phyloP scores from a whole-genome alignment of 1,284 basidiomycete species.

The Sporisorium scitamineum region DNA sequence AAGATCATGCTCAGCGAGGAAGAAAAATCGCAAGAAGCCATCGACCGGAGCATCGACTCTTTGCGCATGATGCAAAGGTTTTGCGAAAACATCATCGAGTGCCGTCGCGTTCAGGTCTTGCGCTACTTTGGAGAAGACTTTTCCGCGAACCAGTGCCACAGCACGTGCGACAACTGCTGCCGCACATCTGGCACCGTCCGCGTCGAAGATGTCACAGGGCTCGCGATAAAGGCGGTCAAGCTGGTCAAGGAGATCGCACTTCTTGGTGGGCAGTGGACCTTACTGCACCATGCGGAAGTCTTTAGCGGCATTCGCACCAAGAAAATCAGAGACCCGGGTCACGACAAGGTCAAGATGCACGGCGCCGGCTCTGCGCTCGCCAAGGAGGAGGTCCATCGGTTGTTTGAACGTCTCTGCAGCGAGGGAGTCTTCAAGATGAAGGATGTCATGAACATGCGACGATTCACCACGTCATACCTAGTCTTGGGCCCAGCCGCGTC shows the following conservation, averaged over 20 bases:
- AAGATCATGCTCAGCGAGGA: slow-evolving; percentile 74
- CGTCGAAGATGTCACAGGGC: slow-evolving; percentile 73
- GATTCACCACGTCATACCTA: slow-evolving; percentile 70
- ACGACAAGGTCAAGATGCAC: slow-evolving; percentile 73
- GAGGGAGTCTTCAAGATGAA: slow-evolving; percentile 71
- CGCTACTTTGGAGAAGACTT: slow-evolving; percentile 78
- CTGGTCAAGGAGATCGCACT: slow-evolving; percentile 73
- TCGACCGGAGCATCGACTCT: slow-evolving; percentile 75
- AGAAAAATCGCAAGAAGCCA: slow-evolving; percentile 73
- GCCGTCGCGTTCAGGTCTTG: slow-evolving; percentile 86
- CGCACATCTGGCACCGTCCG: slow-evolving; percentile 32
- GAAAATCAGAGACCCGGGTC: slow-evolving; percentile 73
- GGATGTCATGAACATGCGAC: slow-evolving; percentile 64
- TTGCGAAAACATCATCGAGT: slow-evolving; percentile 84
- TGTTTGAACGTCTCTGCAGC: slow-evolving; percentile 75
- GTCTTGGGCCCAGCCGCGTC: slow-evolving; percentile 30
- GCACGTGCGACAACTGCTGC: slow-evolving; percentile 81
- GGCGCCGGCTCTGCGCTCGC: slow-evolving; percentile 74
- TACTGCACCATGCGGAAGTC: slow-evolving; percentile 73
- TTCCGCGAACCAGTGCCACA: slow-evolving; percentile 74
- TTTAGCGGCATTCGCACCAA: slow-evolving; percentile 76
- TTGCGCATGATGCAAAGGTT: slow-evolving; percentile 78
- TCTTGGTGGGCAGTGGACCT: slow-evolving; percentile 72
- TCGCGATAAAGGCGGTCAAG: slow-evolving; percentile 73
- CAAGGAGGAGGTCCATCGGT: slow-evolving; percentile 75